A percentile compares a stretch with the other conserved stretches of the same genome.
Conservation (phyloP, 2,329 filamentous ascomycete species). For the Alternaria sp. region DNA sequence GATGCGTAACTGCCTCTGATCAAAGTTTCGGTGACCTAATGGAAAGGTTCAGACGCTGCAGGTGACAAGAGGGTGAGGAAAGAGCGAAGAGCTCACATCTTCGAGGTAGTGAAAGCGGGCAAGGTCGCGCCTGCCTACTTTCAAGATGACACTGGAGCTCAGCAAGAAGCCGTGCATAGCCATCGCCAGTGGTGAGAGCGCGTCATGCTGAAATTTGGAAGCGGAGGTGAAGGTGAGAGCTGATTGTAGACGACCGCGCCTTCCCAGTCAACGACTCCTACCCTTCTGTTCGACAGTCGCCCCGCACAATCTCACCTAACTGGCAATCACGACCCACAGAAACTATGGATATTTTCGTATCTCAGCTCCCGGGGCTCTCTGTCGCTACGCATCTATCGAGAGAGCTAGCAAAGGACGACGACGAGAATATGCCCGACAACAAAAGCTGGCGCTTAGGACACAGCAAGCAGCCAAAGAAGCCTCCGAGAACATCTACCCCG, state of each 20-base stretch:
- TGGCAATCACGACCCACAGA: constrained; percentile 1
- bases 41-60: neutral
- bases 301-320: neutral
- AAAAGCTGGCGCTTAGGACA: constrained; percentile 34
- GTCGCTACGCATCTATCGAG: constrained; percentile 7
- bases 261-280: neutral
- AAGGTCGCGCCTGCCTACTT: neutral
- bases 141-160: neutral
- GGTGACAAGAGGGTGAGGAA: neutral
- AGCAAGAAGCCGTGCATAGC: neutral
- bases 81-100: neutral
- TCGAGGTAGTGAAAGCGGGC: neutral
- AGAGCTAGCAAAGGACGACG: neutral
- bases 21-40: neutral
- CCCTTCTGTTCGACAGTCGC: neutral
- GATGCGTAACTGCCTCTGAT: neutral
- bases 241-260: neutral
- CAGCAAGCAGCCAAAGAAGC: constrained; percentile 24
- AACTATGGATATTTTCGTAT: constrained; percentile 8
- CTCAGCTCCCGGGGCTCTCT: constrained; percentile 7
- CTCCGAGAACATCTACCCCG: constrained; percentile 15
- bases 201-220: neutral
- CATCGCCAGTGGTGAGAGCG: neutral
- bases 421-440: constrained; percentile 23
- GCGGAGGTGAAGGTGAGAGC: constrained; percentile 2